A percentile compares a stretch with the other conserved stretches of the same genome.
Conservation (phyloP, 2,329 filamentous ascomycete genomes). For the Fusarium nanum region DNA sequence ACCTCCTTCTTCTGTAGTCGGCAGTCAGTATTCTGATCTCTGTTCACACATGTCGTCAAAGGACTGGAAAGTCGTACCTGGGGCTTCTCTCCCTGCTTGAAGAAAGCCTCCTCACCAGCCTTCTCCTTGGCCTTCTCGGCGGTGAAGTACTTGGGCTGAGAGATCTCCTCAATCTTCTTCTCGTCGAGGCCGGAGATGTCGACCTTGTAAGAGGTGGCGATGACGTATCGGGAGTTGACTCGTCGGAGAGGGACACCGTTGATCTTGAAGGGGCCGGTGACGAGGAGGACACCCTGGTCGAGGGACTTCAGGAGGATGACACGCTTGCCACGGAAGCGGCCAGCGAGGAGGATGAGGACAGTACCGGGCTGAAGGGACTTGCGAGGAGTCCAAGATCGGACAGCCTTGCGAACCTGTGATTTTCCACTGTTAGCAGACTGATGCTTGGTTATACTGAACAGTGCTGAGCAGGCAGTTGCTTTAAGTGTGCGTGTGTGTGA, state of each 20-base stretch:
- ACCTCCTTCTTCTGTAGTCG: constrained; percentile 91
- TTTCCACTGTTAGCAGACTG: constrained; percentile 48
- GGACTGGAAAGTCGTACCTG: constrained; percentile 72
- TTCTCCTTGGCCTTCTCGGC: constrained; percentile 96
- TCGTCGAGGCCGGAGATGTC: constrained; percentile 87
- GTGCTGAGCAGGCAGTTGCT: constrained; percentile 19
- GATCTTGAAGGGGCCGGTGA: constrained; percentile 99
- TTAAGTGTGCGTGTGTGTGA: background rate
- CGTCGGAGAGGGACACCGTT: constrained; percentile 98
- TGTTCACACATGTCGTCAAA: constrained; percentile 1
- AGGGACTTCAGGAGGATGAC: constrained; percentile 99
- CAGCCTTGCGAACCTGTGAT: constrained; percentile 88
- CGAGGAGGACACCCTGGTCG: constrained; percentile 96
- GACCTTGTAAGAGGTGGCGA: constrained; percentile 88
- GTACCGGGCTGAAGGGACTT: constrained; percentile 92
- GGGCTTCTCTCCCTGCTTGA: constrained; percentile 98
- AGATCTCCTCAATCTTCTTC: constrained; percentile 86
- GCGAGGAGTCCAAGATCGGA: constrained; percentile 88
- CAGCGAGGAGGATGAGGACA: constrained; percentile 98
- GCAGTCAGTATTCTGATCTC: constrained; percentile 39
- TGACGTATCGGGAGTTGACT: constrained; percentile 94
- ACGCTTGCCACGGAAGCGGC: constrained; percentile 99
- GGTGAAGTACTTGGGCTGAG: constrained; percentile 90
- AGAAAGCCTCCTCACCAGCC: constrained; percentile 98
- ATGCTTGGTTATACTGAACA: constrained; percentile 13